These are phyloP conservation scores for Escovopsis sp. DNA, from an alignment of 2,329 filamentous ascomycete genomes.

Conservation along the genomic window DNA sequence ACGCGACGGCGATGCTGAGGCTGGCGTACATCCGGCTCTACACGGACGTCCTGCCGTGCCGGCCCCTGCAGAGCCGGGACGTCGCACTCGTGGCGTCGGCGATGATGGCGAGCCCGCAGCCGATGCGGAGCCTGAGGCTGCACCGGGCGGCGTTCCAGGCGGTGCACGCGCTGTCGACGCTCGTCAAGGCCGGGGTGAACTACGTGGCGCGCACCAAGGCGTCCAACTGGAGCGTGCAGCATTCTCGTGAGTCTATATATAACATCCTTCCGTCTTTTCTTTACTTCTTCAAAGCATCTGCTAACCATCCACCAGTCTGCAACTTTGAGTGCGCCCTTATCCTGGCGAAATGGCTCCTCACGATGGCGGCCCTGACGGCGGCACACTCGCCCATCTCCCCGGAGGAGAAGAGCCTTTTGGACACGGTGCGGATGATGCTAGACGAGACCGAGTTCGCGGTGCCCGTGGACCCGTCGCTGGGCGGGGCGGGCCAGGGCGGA, in stretches of 20 bases:
- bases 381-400: constrained; percentile 32
- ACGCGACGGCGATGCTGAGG: constrained; percentile 45
- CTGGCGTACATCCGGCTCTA: constrained; percentile 51
- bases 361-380: constrained; percentile 35
- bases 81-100: constrained; percentile 45
- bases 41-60: constrained; percentile 47
- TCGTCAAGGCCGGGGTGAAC: constrained; percentile 48
- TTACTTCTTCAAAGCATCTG: not conserved
- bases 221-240: constrained; percentile 47
- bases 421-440: constrained; percentile 42
- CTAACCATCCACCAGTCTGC: constrained; percentile 25
- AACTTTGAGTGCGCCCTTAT: constrained; percentile 48
- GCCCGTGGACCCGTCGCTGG: constrained; percentile 41
- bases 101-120: constrained; percentile 41
- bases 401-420: constrained; percentile 40
- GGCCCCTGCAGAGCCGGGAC: constrained; percentile 51
- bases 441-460: constrained; percentile 50
- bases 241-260: constrained; percentile 35
- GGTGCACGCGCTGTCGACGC: constrained; percentile 52
- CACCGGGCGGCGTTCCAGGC: constrained; percentile 52
- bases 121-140: constrained; percentile 43
- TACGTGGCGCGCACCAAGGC: constrained; percentile 48
- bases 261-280: too few species aligned
- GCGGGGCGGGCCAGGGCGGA: constrained; percentile 20
- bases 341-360: constrained; percentile 46